Conservation (phyloP, 1,284 basidiomycete species). For the Neonothopanus nambi region DNA sequence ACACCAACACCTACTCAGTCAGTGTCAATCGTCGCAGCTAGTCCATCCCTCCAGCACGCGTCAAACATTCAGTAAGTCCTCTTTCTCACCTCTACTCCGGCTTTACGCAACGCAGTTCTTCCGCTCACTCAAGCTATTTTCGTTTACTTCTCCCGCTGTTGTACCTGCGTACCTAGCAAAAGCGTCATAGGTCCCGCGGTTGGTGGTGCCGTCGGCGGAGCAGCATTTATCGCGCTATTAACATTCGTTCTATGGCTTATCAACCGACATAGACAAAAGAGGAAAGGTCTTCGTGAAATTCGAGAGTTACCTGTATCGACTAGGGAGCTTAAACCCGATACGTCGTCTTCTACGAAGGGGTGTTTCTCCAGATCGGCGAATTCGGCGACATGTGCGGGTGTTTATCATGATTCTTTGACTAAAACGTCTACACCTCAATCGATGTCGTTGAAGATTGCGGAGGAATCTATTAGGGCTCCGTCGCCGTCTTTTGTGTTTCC, state of each 20-base stretch:
- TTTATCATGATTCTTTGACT: too few relatives aligned
- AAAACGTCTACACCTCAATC: background rate
- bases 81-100: background rate
- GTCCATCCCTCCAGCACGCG: background rate
- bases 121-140: too few relatives aligned
- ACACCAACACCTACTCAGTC: too few relatives aligned
- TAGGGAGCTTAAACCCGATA: too few relatives aligned
- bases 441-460: background rate
- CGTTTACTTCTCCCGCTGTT: background rate
- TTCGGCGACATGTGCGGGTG: too few relatives aligned
- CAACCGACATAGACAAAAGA: constrained; percentile 1
- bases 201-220: constrained; percentile 12
- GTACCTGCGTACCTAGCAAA: background rate
- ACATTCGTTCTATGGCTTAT: background rate
- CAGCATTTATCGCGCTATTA: background rate
- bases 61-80: too few relatives aligned
- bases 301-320: too few relatives aligned
- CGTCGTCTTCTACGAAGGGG: too few relatives aligned
- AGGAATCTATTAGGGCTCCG: background rate
- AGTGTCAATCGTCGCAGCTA: too few relatives aligned
- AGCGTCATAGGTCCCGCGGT: constrained; percentile 9
- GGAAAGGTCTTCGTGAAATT: background rate
- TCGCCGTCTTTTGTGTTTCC: background rate
- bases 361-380: too few relatives aligned
- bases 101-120: background rate